These are phyloP conservation scores for Coriolopsis trogii DNA, from an alignment of 1,284 basidiomycete genomes.

Conservation along the genomic window DNA sequence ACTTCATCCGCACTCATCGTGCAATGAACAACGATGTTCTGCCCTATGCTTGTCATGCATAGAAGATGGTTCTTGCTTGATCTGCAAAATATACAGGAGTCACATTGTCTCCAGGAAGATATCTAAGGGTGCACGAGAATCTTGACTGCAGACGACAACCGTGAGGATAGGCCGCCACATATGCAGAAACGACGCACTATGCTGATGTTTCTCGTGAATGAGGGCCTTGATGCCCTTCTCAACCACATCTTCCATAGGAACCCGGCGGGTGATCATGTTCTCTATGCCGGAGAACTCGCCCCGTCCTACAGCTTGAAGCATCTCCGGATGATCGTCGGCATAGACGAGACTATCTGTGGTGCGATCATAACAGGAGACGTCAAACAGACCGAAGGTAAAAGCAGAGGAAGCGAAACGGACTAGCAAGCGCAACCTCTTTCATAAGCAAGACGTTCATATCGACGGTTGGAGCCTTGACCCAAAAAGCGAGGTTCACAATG, in stretches of 20 bases:
- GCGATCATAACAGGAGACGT: too few species aligned
- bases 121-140: slow-evolving; percentile 26
- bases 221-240: slow-evolving; percentile 36
- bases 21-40: too few species aligned
- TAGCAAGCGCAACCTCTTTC: slow-evolving; percentile 32
- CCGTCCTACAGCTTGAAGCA: slow-evolving; percentile 31
- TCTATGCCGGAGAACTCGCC: slow-evolving; percentile 31
- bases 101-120: not conserved
- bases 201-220: slow-evolving; percentile 35
- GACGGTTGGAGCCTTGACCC: slow-evolving; percentile 28
- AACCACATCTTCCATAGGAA: slow-evolving; percentile 34
- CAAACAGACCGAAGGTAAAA: too few species aligned
- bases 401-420: slow-evolving; percentile 21
- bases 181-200: slow-evolving; percentile 20
- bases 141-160: slow-evolving; percentile 18
- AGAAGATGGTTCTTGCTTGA: too few species aligned
- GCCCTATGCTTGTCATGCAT: too few species aligned
- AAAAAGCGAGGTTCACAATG: slow-evolving; percentile 34
- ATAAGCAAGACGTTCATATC: slow-evolving; percentile 31
- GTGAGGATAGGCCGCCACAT: not conserved
- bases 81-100: too few species aligned
- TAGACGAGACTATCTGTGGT: slow-evolving; percentile 21
- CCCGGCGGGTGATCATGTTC: slow-evolving; percentile 32
- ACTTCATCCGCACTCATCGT: too few species aligned
- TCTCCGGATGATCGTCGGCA: slow-evolving; percentile 29